Base-by-base conservation (phyloP, 441 rosid species). In the Erodium moschatum region DNA sequence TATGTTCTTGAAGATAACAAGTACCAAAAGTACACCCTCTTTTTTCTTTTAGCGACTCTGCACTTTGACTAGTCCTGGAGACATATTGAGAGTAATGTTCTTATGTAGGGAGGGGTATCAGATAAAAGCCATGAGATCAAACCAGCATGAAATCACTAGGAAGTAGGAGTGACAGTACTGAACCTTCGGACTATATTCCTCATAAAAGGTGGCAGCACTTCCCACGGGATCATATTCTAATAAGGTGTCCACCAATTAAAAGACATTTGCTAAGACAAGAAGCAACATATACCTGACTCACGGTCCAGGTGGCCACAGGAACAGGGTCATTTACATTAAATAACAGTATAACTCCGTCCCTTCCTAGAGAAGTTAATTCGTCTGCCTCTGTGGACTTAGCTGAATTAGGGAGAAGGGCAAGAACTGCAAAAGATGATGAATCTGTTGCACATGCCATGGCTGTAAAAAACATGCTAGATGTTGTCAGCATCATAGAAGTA, bases 221-320 rank as follows among this genome's bases (percentile, higher is more conserved):
- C 58, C 58, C 18, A 15, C 19, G 15, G 2, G 58, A 50, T 50
- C 58, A 13, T 6, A 15, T 50, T 4, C 58, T 50, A 50, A 5
- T 13, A n/a, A 54, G 21, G 20, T 54, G 56, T 16, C 29, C 12
- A 10, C 31, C 29, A 58, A 16, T 19, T 58, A 1, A 58, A 58
- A 58, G 29, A 20, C 7, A 58, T 7, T 18, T 58, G 64, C 6
- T 4, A 3, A 11, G 33, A 21, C 66, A 13, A 4, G 44, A 46
- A 56, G 19, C 52, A 20, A 27, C 42, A 29, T 50, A 2, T 67
- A 75, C 78, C 78, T 71, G 67, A 38, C 68, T 71, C 65, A 71
- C 75, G 20, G 75, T 71, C 78, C 75, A 75, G 65, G 71, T 52
- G 15, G 69, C 72, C 72, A 71, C 16, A 18, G 78, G 78, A 64